A percentile compares a stretch with the other conserved stretches of the same genome.
Evolutionary conservation across 306 rosid genomes (phyloP).

Genomic region (Gillenia trifoliata): DNA sequence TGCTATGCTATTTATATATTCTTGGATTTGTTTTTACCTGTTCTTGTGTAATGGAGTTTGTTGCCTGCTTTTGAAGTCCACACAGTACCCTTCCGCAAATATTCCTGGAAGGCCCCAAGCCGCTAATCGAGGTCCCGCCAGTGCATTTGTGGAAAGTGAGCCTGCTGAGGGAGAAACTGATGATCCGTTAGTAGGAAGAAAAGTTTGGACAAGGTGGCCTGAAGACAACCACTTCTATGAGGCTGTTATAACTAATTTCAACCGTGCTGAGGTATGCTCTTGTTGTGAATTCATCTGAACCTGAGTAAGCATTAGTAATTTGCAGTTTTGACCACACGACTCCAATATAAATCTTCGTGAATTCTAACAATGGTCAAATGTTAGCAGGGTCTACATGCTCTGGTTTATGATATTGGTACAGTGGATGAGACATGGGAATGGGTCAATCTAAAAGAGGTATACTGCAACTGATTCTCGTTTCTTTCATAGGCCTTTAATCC

Average conservation of each 20-base stretch:
- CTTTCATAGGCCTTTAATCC: not conserved
- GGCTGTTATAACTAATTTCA: constrained; percentile 41
- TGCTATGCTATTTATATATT: not conserved
- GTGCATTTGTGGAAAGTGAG: constrained; percentile 34
- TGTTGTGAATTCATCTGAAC: not conserved
- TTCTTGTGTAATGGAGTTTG: constrained; percentile 8
- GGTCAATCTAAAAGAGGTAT: constrained; percentile 57
- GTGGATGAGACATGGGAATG: constrained; percentile 58
- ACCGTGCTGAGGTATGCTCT: constrained; percentile 28
- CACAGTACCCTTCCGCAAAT: constrained; percentile 38
- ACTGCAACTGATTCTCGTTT: not conserved
- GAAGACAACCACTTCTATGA: constrained; percentile 50
- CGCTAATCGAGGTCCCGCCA: constrained; percentile 32
- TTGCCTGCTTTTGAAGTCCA: constrained; percentile 32
- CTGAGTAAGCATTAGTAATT: not conserved
- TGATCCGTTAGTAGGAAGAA: constrained; percentile 43
- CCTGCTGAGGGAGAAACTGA: constrained; percentile 25
- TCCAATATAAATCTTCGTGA: not conserved
- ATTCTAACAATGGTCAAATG: not conserved
- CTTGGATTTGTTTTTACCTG: not conserved
- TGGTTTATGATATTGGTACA: constrained; percentile 53
- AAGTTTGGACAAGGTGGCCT: constrained; percentile 59
- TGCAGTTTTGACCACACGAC: not conserved
- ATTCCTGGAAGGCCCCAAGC: constrained; percentile 34
- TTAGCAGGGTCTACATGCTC: constrained; percentile 47